A percentile compares a stretch with the other conserved stretches of the same genome.
Conservation (phyloP, 2,329 filamentous ascomycete genomes). For the Passalora sequoiae region DNA sequence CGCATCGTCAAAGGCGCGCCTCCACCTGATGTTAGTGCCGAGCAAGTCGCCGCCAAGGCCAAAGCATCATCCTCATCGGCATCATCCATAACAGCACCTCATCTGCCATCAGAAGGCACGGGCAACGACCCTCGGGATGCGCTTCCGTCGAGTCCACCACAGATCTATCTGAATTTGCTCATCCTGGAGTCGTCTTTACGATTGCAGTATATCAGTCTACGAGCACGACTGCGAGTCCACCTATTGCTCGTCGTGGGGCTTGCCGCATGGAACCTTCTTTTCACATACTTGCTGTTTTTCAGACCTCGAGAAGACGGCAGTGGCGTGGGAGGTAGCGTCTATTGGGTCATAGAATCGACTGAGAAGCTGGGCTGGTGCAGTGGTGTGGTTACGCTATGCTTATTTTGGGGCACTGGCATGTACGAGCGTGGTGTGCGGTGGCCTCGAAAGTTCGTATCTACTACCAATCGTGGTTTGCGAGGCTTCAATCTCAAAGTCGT, state of each 20-base stretch:
- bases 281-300: conserved; percentile 85
- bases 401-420: conserved; percentile 92
- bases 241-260: conserved; percentile 85
- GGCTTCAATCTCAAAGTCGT: conserved; percentile 97
- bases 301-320: conserved; percentile 92
- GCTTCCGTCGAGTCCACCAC: conserved; percentile 83
- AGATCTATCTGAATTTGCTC: conserved; percentile 96
- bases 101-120: conserved; percentile 33
- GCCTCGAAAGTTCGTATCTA: conserved; percentile 84
- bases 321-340: conserved; percentile 86
- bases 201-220: conserved; percentile 85
- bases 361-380: conserved; percentile 91
- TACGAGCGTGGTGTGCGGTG: conserved; percentile 94
- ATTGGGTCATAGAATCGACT: conserved; percentile 88
- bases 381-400: conserved; percentile 75
- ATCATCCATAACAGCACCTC: conserved; percentile 42
- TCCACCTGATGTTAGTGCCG: conserved; percentile 52
- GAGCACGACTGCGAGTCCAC: conserved; percentile 82
- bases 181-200: conserved; percentile 93
- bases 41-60: conserved; percentile 38
- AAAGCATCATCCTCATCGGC: conserved; percentile 30
- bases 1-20: conserved; percentile 89
- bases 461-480: conserved; percentile 82
- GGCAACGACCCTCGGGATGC: conserved; percentile 67
- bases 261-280: conserved; percentile 72